These are phyloP conservation scores for Plenodomus tracheiphilus DNA, from an alignment of 2,329 filamentous ascomycete genomes.

Conservation along the genomic window DNA sequence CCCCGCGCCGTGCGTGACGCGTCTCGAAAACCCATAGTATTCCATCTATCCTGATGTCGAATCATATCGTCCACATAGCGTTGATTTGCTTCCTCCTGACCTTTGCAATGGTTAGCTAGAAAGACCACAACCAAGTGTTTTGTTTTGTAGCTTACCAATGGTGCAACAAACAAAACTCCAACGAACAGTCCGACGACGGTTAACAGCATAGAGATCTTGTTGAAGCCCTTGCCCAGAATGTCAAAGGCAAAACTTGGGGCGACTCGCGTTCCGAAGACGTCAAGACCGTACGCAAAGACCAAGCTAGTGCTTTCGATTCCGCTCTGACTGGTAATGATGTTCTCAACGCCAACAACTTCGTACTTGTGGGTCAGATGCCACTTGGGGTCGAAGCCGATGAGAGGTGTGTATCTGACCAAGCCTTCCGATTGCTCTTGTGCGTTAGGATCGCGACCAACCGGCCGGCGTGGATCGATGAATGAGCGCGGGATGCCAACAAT, in stretches of 20 bases:
- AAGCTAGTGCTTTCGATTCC: slow-evolving; percentile 89
- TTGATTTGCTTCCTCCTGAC: slow-evolving; percentile 69
- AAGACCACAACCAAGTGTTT: not conserved
- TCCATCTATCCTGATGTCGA: no score
- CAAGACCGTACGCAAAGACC: slow-evolving; percentile 83
- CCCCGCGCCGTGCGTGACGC: no score
- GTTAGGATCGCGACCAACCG: slow-evolving; percentile 81
- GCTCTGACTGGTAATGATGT: slow-evolving; percentile 75
- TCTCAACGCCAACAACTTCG: slow-evolving; percentile 74
- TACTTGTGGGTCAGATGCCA: slow-evolving; percentile 79
- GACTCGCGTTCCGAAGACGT: slow-evolving; percentile 84
- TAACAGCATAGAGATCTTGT: slow-evolving; percentile 79
- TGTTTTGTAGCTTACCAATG: slow-evolving; percentile 73
- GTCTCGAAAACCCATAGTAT: no score
- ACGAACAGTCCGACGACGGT: slow-evolving; percentile 80
- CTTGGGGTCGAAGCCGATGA: slow-evolving; percentile 81
- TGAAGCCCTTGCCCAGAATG: slow-evolving; percentile 89
- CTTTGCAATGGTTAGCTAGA: slow-evolving; percentile 32
- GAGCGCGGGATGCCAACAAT: slow-evolving; percentile 79
- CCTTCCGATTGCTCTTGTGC: slow-evolving; percentile 82
- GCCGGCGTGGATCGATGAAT: slow-evolving; percentile 82
- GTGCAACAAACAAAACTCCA: slow-evolving; percentile 77
- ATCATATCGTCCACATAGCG: slow-evolving; percentile 59
- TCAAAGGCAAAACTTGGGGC: slow-evolving; percentile 91
- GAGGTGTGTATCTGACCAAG: slow-evolving; percentile 72